Base-by-base conservation (phyloP, 2,329 filamentous ascomycete species). In the Exophiala sp. region DNA sequence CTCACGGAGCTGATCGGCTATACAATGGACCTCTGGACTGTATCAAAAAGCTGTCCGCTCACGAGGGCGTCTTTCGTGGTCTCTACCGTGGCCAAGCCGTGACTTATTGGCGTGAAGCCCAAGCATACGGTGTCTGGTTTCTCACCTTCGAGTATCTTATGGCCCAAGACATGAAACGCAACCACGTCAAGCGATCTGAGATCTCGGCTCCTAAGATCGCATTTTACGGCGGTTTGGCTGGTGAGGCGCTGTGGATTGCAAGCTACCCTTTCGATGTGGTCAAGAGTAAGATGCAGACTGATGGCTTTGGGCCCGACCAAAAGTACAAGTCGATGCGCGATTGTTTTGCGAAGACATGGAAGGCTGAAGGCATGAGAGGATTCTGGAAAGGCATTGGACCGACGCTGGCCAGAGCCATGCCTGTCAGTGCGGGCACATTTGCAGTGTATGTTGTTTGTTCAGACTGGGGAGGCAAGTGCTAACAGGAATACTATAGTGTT, bases 271-370 rank as follows among this genome's bases (percentile, higher is more conserved):
- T 99, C 62, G 94, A 99, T 73, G 92, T 99, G 24, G 75, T 99
- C 74, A 99, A 99, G 87, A 96, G 90, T 75, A 97, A 96, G 83
- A 96, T 97, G 92, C 94, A 99, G 81, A 96, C 87, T 54, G 94
- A 99, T 74, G 91, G 89, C 0, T 94, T 96, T 68, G 90, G 89
- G 2, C 71, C 70, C 45, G 75, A 81, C 59, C 84, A 86, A 76
- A 80, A 80, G 68, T 99, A 88, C 74, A 82, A 76, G 69, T 86
- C 78, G 52, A 96, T 96, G 92, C 82, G 86, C 47, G 88, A 95
- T 73, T 95, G 89, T 75, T 95, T 97, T 72, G 81, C 78, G 55
- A 84, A 95, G 78, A 95, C 87, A 1, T 95, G 82, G 77, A 80
- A 80, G 57, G 78, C 74, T 5, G 91, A 95, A 73, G 94, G 94